phyloP scores from a whole-genome alignment of 2,329 filamentous ascomycete genomes.

The Penicillium sp. region DNA sequence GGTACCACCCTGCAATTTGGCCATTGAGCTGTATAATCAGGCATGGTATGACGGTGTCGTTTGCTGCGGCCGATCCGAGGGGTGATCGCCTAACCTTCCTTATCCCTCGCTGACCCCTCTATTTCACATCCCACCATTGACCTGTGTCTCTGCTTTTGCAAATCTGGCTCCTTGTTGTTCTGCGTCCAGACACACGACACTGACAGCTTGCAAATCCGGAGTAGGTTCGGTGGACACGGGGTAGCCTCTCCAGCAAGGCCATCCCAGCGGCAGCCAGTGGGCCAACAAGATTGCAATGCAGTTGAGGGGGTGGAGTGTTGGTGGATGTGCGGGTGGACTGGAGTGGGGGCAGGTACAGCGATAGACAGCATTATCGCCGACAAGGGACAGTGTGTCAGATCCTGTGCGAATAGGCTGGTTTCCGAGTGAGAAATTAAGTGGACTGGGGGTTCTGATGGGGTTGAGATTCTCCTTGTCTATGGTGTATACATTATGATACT shows the following conservation, averaged over 20 bases:
- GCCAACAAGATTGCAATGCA: constrained; percentile 4
- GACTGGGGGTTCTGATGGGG: background rate
- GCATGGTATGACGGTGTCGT: background rate
- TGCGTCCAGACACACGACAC: constrained; percentile 13
- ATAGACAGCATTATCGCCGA: background rate
- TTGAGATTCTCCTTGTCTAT: background rate
- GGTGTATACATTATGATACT: background rate
- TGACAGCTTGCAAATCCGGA: constrained; percentile 10
- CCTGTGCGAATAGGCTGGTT: constrained; percentile 15
- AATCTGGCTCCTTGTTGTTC: background rate
- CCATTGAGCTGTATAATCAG: background rate
- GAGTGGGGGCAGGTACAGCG: constrained; percentile 6
- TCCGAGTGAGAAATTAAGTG: constrained; percentile 2
- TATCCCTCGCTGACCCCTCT: background rate
- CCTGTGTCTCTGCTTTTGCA: background rate
- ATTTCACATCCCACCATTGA: background rate
- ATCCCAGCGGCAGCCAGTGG: background rate
- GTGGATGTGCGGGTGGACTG: constrained; percentile 1
- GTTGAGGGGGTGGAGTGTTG: constrained; percentile 6
- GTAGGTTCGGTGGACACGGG: constrained; percentile 5
- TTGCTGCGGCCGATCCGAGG: background rate
- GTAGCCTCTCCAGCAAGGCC: background rate
- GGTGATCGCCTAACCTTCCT: constrained; percentile 3
- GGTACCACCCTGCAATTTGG: background rate
- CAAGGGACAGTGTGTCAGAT: background rate